These are phyloP conservation scores for Kwoniella botswanensis DNA, from an alignment of 768 basidiomycete genomes.

Conservation along the genomic window DNA sequence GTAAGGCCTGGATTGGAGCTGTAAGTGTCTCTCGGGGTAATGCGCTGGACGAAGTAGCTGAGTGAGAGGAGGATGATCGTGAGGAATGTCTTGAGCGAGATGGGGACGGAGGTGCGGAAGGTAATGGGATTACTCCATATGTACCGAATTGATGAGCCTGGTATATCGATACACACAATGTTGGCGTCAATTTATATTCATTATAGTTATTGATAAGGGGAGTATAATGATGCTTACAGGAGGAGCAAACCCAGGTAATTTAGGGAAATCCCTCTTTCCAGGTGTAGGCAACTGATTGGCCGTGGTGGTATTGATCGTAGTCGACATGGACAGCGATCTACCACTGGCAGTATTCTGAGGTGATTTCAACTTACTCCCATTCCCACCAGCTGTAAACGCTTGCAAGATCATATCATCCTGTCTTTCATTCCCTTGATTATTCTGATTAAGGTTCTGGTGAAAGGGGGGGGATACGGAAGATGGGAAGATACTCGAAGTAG, in stretches of 20 bases:
- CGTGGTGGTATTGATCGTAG: constrained; percentile 13
- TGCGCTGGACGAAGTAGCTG: constrained; percentile 89
- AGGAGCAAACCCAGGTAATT: constrained; percentile 87
- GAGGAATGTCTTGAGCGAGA: constrained; percentile 35
- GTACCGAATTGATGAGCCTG: constrained; percentile 88
- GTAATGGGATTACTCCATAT: constrained; percentile 77
- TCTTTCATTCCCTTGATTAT: constrained; percentile 2
- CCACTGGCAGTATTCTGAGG: constrained; percentile 38
- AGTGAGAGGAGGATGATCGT: constrained; percentile 68
- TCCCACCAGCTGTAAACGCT: constrained; percentile 1
- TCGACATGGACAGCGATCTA: constrained; percentile 7
- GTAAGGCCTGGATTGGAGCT: constrained; percentile 91
- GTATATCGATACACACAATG: too few species aligned
- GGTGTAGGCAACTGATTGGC: constrained; percentile 12
- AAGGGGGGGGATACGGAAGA: constrained; percentile 37
- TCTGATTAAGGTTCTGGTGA: constrained; percentile 11
- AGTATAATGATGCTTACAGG: constrained; percentile 63
- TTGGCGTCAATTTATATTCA: too few species aligned
- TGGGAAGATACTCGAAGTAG: constrained; percentile 39
- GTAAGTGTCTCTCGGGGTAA: constrained; percentile 81
- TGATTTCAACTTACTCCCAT: constrained; percentile 24
- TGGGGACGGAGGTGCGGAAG: constrained; percentile 65
- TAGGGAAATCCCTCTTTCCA: constrained; percentile 68
- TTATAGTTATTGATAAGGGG: too few species aligned
- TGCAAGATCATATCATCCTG: constrained; percentile 13